phyloP scores from a whole-genome alignment of 1,284 basidiomycete genomes.

The Cryptococcus sp. region DNA sequence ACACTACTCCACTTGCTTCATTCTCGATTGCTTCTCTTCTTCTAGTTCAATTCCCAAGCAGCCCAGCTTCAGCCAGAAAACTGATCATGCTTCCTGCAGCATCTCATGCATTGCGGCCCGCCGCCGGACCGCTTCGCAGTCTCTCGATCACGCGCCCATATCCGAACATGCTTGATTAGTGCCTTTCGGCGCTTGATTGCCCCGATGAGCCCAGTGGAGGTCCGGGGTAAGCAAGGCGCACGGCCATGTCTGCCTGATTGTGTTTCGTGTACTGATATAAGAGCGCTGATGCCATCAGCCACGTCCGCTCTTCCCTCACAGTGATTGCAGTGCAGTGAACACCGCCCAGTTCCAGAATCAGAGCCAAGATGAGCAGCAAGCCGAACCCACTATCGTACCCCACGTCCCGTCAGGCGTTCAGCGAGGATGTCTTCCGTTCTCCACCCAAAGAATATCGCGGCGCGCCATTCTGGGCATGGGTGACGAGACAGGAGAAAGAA shows the following conservation, averaged over 20 bases:
- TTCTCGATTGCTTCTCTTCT: too few species aligned
- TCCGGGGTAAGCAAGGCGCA: not conserved
- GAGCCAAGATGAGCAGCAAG: not conserved
- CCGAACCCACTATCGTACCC: conserved; percentile 30
- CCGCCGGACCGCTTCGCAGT: too few species aligned
- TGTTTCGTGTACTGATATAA: not conserved
- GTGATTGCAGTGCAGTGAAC: not conserved
- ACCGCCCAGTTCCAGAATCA: not conserved
- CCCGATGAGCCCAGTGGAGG: not conserved
- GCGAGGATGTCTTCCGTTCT: conserved; percentile 16
- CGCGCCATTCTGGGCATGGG: conserved; percentile 35
- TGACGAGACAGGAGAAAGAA: conserved; percentile 23
- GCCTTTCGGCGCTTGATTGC: too few species aligned
- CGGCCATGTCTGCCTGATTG: not conserved
- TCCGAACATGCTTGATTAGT: too few species aligned
- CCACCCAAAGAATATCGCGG: conserved; percentile 33
- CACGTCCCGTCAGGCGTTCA: conserved; percentile 23
- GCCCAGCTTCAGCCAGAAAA: too few species aligned
- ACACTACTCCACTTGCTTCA: too few species aligned
- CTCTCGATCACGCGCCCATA: too few species aligned
- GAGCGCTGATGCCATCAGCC: not conserved
- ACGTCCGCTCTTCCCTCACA: not conserved
- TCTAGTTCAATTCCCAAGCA: too few species aligned
- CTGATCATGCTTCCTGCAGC: too few species aligned
- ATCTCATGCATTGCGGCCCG: too few species aligned